Evolutionary conservation across 257 asterid genomes (phyloP).

Genomic region (Solanum etuberosum): DNA sequence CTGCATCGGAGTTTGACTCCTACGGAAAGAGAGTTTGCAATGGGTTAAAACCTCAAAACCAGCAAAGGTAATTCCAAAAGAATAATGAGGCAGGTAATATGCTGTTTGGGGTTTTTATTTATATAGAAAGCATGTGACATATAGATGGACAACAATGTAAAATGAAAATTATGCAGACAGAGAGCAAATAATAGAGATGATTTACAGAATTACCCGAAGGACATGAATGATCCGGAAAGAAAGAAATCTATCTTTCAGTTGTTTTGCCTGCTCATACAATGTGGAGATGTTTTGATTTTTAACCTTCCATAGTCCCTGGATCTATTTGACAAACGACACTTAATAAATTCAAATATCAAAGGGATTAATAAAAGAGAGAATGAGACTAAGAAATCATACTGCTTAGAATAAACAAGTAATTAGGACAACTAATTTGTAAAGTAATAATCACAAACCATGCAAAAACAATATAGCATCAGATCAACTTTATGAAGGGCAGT

Average conservation of each 20-base stretch:
- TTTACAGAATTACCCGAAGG: constrained; percentile 7
- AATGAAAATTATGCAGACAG: not conserved
- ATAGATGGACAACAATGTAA: not conserved
- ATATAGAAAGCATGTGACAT: not conserved
- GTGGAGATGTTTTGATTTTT: constrained; percentile 12
- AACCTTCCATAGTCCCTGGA: constrained; percentile 17
- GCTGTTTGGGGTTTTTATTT: not conserved
- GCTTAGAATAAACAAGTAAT: not conserved
- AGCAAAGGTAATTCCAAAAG: not conserved
- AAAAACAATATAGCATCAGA: not conserved
- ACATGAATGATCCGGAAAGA: constrained; percentile 21
- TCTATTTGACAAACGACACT: not conserved
- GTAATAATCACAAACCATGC: not conserved
- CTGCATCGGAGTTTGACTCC: constrained; percentile 93
- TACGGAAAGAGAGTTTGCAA: not conserved
- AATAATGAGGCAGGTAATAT: not conserved
- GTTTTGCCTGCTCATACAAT: constrained; percentile 19
- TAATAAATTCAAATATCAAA: not conserved
- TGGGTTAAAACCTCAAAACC: not conserved
- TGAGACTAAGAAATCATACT: not conserved
- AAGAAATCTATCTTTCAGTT: constrained; percentile 20
- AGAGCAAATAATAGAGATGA: not conserved
- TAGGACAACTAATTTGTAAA: not conserved
- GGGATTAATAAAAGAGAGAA: not conserved
- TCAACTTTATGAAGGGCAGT: not conserved